Percentiles rank a stretch among this genome's conserved stretches.
These are phyloP conservation scores for Hepatocystis sp. DNA, from an alignment of 169 alveolate genomes.

Conservation along the genomic window DNA sequence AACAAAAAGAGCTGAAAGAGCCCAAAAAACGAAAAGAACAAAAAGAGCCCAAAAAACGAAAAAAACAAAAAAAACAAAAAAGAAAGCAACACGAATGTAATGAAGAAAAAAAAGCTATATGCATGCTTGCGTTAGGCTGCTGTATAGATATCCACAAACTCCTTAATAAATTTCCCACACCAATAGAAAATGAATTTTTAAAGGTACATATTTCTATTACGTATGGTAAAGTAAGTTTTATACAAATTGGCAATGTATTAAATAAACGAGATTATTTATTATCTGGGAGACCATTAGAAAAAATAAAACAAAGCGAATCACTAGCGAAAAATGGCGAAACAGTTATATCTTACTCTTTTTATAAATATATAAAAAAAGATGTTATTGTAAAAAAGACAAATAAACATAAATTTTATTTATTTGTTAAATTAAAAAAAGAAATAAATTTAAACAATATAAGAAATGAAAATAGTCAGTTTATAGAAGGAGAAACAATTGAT, in stretches of 20 bases:
- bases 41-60: not conserved
- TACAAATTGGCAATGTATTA: conserved; percentile 87
- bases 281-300: conserved; percentile 88
- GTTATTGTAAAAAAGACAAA: conserved; percentile 17
- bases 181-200: conserved; percentile 79
- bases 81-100: not conserved
- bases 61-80: not conserved
- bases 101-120: conserved; percentile 57
- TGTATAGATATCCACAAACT: conserved; percentile 87
- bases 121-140: conserved; percentile 82
- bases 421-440: conserved; percentile 7
- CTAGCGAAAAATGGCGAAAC: conserved; percentile 87
- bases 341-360: conserved; percentile 77
- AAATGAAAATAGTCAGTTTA: no score
- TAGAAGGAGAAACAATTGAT: not conserved
- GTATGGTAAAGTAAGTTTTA: conserved; percentile 83
- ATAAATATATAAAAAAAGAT: conserved; percentile 66
- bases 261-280: conserved; percentile 83
- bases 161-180: conserved; percentile 86
- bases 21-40: not conserved
- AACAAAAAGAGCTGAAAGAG: no score
- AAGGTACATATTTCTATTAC: conserved; percentile 87
- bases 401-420: conserved; percentile 20
- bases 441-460: conserved; percentile 21
- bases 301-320: conserved; percentile 84